Base-by-base conservation (phyloP, 1,284 basidiomycete genomes). In the Sanghuangporus weigelae region DNA sequence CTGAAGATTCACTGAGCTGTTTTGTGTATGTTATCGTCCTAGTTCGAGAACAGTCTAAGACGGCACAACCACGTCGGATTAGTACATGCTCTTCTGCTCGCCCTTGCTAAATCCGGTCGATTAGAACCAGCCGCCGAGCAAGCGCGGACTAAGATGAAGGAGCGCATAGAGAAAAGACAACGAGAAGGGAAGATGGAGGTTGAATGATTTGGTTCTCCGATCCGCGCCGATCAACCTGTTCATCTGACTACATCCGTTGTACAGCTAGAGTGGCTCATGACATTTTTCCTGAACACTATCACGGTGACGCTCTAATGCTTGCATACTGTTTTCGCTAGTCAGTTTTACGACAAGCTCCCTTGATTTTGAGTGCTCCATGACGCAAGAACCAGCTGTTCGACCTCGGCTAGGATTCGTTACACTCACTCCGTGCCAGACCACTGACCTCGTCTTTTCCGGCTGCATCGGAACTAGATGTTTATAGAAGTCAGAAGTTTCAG, bases 11-110 rank as follows among this genome's bases (percentile, higher is more conserved):
- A 16, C 56, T 57, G 5, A 57, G 23, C 8, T 14, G 6, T 12
- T 36, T 42, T 7, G 40, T 21, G 23, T 48, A 49, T n/a, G 16
- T 14, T 19, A 4, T n/a, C 44, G 16, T n/a, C 44, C 44, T 68
- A 92, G 88, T 92, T 93, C 67, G 90, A 93, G 74, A 93, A 93
- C 74, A 86, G 88, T 66, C 78, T 93, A 49, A 82, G 92, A 51
- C 78, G 85, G 70, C 92, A 95, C 71, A 95, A 94, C 70, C 90
- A 93, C 71, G 81, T 93, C 53, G 90, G 93, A 36, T 78, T 95
- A 26, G 82, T 87, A 5, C 88, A 93, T 69, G 86, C 84, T 0
- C 75, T 94, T 21, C 76, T 92, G 14, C 72, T 84, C 38, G 84
- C 84, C 23, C 78, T 93, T 48, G 90, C 89, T 21, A 88, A 87